Conservation (phyloP, 805 yeast species). For the Candida glaebosa region DNA sequence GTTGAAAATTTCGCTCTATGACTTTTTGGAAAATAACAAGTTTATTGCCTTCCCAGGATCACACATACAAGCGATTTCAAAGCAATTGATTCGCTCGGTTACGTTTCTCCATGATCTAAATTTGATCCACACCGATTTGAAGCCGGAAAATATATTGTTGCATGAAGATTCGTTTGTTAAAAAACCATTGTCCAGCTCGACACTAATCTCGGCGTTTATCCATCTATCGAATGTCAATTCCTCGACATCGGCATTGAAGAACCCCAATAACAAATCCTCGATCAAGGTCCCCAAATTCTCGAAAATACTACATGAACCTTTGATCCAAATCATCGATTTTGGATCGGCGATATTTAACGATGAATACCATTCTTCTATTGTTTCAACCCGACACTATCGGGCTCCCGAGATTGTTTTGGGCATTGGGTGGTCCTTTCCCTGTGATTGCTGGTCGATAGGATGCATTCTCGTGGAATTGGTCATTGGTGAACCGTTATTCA, state of each 20-base stretch:
- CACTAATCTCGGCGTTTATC: slow-evolving; percentile 32
- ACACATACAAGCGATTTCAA: slow-evolving; percentile 85
- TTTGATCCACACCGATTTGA: slow-evolving; percentile 91
- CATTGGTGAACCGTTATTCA: slow-evolving; percentile 92
- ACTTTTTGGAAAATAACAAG: slow-evolving; percentile 79
- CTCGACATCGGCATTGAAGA: slow-evolving; percentile 5
- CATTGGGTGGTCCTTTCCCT: slow-evolving; percentile 94
- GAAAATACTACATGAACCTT: slow-evolving; percentile 67
- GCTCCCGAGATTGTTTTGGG: slow-evolving; percentile 97
- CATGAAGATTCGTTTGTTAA: slow-evolving; percentile 48
- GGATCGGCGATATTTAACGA: slow-evolving; percentile 95
- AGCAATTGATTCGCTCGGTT: slow-evolving; percentile 80
- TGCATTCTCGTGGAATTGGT: slow-evolving; percentile 88
- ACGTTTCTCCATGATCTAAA: slow-evolving; percentile 87
- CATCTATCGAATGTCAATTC: slow-evolving; percentile 14
- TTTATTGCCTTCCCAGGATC: slow-evolving; percentile 91
- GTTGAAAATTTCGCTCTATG: slow-evolving; percentile 80
- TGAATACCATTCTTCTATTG: slow-evolving; percentile 89
- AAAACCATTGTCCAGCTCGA: slow-evolving; percentile 30
- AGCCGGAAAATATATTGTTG: slow-evolving; percentile 89
- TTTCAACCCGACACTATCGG: slow-evolving; percentile 92
- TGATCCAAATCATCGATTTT: slow-evolving; percentile 88
- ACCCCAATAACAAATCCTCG: slow-evolving; percentile 7
- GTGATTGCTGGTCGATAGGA: slow-evolving; percentile 97
- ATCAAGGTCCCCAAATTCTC: slow-evolving; percentile 26